Conservation (phyloP, 2,329 filamentous ascomycete genomes). For the Curvularia spicifera region DNA sequence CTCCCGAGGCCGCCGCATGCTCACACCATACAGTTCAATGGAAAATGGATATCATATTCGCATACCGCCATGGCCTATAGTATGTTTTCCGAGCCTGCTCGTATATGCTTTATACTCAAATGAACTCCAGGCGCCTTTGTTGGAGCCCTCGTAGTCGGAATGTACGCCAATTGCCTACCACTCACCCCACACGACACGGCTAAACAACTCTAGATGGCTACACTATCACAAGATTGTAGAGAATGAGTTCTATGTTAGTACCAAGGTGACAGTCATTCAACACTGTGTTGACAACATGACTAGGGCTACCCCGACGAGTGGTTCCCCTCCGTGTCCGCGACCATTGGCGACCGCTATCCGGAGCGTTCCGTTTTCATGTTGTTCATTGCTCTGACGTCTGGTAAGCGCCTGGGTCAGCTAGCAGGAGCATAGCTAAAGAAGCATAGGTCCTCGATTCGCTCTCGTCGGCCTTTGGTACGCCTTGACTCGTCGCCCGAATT, state of each 20-base stretch:
- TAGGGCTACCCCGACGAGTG: slow-evolving; percentile 76
- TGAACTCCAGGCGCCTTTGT: slow-evolving; percentile 73
- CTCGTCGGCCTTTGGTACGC: slow-evolving; percentile 93
- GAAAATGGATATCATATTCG: slow-evolving; percentile 86
- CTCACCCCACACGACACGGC: slow-evolving; percentile 18
- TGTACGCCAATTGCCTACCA: slow-evolving; percentile 39
- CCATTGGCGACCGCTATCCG: slow-evolving; percentile 95
- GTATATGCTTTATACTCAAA: slow-evolving; percentile 14
- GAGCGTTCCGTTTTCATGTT: slow-evolving; percentile 97
- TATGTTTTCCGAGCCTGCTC: slow-evolving; percentile 44
- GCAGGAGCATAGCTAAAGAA: slow-evolving; percentile 17
- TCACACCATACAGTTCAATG: slow-evolving; percentile 67
- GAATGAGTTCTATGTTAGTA: slow-evolving; percentile 81
- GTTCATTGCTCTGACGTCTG: slow-evolving; percentile 95
- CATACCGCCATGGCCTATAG: slow-evolving; percentile 86
- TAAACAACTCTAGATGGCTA: slow-evolving; percentile 61
- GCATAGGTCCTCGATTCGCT: slow-evolving; percentile 82
- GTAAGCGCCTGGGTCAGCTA: slow-evolving; percentile 51
- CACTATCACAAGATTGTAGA: slow-evolving; percentile 98
- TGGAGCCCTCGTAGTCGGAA: slow-evolving; percentile 81
- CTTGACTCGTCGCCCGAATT: slow-evolving; percentile 77
- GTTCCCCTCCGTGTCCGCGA: slow-evolving; percentile 95
- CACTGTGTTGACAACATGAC: slow-evolving; percentile 21
- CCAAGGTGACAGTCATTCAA: not conserved
- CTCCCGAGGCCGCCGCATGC: slow-evolving; percentile 34